These are phyloP conservation scores for Wickerhamomyces alni DNA, from an alignment of 805 yeast species.

Conservation along the genomic window DNA sequence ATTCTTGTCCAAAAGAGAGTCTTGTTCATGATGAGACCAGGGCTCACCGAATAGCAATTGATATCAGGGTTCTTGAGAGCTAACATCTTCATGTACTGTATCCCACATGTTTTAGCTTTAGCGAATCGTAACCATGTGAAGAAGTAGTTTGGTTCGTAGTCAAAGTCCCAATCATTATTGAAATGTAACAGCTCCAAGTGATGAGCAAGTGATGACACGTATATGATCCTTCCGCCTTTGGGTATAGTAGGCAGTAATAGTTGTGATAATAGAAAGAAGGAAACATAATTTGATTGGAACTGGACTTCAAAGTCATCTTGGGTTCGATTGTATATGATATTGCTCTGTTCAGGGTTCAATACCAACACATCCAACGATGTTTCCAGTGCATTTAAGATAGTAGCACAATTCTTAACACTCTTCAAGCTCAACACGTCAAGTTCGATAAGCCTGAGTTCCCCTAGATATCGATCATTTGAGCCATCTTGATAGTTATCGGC, in stretches of 20 bases:
- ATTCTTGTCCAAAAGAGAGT: slow-evolving; percentile 71
- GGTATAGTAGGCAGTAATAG: slow-evolving; percentile 41
- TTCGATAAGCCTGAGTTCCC: slow-evolving; percentile 46
- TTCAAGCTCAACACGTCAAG: slow-evolving; percentile 44
- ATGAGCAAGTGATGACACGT: slow-evolving; percentile 64
- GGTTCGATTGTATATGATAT: slow-evolving; percentile 60
- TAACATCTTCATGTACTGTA: slow-evolving; percentile 62
- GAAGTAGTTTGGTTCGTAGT: slow-evolving; percentile 55
- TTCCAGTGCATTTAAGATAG: slow-evolving; percentile 40
- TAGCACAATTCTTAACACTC: slow-evolving; percentile 44
- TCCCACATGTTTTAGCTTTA: slow-evolving; percentile 69
- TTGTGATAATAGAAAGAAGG: slow-evolving; percentile 68
- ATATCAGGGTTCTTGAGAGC: slow-evolving; percentile 63
- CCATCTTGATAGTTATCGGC: neutral
- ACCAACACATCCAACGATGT: slow-evolving; percentile 51
- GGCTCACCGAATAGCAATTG: slow-evolving; percentile 63
- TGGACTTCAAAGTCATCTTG: slow-evolving; percentile 73
- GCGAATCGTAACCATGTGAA: slow-evolving; percentile 80
- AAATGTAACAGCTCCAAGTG: slow-evolving; percentile 40
- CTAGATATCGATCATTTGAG: slow-evolving; percentile 28
- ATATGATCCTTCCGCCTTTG: slow-evolving; percentile 46
- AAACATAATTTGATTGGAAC: slow-evolving; percentile 69
- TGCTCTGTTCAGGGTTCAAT: slow-evolving; percentile 79
- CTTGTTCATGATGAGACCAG: slow-evolving; percentile 84
- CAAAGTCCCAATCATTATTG: slow-evolving; percentile 41